A percentile compares a stretch with the other conserved stretches of the same genome.
These are phyloP conservation scores for Wickerhamiella brachini DNA, from an alignment of 805 yeast genomes.

Conservation along the genomic window DNA sequence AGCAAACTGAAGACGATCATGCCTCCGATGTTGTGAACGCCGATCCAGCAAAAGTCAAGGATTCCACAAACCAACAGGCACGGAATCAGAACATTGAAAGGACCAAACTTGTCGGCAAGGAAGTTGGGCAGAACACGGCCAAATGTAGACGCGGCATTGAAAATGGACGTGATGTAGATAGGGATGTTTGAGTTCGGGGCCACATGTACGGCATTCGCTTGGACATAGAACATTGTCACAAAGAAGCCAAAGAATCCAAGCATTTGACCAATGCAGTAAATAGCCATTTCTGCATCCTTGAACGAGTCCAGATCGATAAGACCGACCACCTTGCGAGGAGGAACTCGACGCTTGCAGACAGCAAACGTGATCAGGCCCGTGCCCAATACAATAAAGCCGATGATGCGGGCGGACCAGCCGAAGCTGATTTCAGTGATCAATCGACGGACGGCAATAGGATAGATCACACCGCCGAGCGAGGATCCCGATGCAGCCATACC, in stretches of 20 bases:
- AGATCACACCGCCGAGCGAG: slow-evolving; percentile 36
- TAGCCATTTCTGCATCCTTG: slow-evolving; percentile 16
- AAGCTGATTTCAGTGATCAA: slow-evolving; percentile 35
- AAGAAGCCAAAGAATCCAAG: slow-evolving; percentile 23
- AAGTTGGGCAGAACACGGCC: slow-evolving; percentile 40
- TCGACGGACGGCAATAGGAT: slow-evolving; percentile 33
- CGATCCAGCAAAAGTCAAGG: slow-evolving; percentile 26
- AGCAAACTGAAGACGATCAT: slow-evolving; percentile 21
- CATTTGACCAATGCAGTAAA: slow-evolving; percentile 16
- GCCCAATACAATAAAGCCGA: slow-evolving; percentile 31
- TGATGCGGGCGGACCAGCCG: slow-evolving; percentile 38
- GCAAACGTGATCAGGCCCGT: slow-evolving; percentile 18
- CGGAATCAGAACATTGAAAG: slow-evolving; percentile 29
- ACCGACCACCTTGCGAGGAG: slow-evolving; percentile 19
- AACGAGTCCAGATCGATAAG: slow-evolving; percentile 19
- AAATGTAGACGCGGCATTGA: slow-evolving; percentile 29
- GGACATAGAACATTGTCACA: slow-evolving; percentile 24
- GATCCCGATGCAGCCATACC: slow-evolving; percentile 40
- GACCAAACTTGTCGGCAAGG: slow-evolving; percentile 35
- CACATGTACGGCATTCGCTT: slow-evolving; percentile 19
- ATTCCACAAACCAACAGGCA: slow-evolving; percentile 21
- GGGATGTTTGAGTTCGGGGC: slow-evolving; percentile 15
- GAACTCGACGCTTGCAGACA: slow-evolving; percentile 20
- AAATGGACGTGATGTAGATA: slow-evolving; percentile 22
- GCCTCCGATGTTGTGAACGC: slow-evolving; percentile 21